phyloP scores from a whole-genome alignment of 2,329 filamentous ascomycete species.

The Colletotrichum cuscutae region DNA sequence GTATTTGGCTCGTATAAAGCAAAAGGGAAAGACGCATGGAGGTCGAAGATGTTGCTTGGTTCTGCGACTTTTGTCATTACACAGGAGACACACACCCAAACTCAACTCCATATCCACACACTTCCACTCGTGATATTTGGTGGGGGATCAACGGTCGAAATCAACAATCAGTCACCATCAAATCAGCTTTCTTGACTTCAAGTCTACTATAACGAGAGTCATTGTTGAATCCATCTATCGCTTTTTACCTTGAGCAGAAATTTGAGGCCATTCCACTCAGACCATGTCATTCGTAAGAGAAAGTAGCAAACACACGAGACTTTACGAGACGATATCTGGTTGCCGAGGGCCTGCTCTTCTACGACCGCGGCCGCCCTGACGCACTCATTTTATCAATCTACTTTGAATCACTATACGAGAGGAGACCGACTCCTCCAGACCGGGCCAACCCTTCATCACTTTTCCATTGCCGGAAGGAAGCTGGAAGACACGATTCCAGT shows the following conservation, averaged over 20 bases:
- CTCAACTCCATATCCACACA: no score
- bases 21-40: neutral
- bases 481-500: no score
- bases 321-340: neutral
- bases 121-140: neutral
- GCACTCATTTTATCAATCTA: neutral
- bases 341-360: neutral
- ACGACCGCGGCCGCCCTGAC: conserved; percentile 20
- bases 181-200: neutral
- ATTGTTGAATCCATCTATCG: neutral
- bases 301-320: conserved; percentile 1
- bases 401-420: no score
- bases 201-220: neutral
- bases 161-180: neutral
- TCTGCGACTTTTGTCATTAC: neutral
- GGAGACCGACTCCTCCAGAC: no score
- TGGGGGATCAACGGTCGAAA: neutral
- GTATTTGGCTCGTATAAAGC: conserved; percentile 1
- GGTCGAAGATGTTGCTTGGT: neutral
- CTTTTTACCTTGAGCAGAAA: neutral
- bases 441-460: no score
- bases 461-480: no score
- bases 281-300: conserved; percentile 31
- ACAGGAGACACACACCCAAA: neutral
- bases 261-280: neutral